Conservation (phyloP, 2,329 filamentous ascomycete genomes). For the Pochonia chlamydosporia region DNA sequence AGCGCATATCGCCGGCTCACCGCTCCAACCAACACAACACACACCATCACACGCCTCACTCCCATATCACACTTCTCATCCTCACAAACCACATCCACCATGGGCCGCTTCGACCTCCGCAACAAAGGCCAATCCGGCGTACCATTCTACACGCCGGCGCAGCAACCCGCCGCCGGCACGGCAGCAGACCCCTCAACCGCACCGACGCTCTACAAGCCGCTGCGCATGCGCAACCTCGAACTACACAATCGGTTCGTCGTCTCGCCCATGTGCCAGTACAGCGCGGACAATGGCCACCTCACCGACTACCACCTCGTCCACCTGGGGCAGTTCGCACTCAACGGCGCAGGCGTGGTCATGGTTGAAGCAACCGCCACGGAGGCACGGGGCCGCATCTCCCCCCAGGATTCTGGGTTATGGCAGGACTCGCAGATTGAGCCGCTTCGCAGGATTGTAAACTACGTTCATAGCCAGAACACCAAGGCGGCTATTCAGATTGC, state of each 20-base stretch:
- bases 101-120: conserved; percentile 12
- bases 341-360: conserved; percentile 68
- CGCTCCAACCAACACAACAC: too few relatives aligned
- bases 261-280: conserved; percentile 58
- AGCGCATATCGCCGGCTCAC: too few relatives aligned
- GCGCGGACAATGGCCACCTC: conserved; percentile 56
- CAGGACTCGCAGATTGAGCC: conserved; percentile 74
- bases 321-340: conserved; percentile 69
- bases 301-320: conserved; percentile 72
- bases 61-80: not conserved
- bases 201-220: conserved; percentile 51
- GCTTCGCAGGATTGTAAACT: conserved; percentile 66
- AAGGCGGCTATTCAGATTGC: conserved; percentile 74
- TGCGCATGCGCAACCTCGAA: conserved; percentile 46
- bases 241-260: conserved; percentile 53
- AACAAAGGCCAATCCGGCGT: conserved; percentile 37
- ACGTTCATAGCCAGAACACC: conserved; percentile 72
- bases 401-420: conserved; percentile 77
- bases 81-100: not conserved
- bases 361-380: conserved; percentile 75
- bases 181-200: conserved; percentile 32
- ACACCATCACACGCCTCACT: not conserved
- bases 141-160: conserved; percentile 50
- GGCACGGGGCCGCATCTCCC: conserved; percentile 75
- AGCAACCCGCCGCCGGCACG: conserved; percentile 45